Conservation (phyloP, 1,284 basidiomycete species). For the Calocybe gambosa region DNA sequence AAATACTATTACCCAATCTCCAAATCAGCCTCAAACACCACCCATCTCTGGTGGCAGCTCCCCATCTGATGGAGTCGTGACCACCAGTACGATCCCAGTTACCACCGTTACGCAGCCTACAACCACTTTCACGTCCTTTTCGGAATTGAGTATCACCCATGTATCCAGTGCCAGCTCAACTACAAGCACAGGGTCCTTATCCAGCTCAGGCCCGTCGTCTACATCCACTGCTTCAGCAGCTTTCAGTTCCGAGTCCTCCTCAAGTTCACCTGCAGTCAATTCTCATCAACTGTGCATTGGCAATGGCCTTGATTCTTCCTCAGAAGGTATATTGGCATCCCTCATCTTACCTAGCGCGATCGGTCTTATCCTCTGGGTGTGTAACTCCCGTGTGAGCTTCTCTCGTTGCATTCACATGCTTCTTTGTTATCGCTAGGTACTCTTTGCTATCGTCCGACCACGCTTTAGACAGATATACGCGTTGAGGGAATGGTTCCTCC, state of each 20-base stretch:
- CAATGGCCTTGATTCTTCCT: slow-evolving; percentile 54
- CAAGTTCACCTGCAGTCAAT: slow-evolving; percentile 17
- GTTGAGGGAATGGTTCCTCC: slow-evolving; percentile 69
- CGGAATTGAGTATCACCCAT: slow-evolving; percentile 29
- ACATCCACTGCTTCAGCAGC: slow-evolving; percentile 18
- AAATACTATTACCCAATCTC: slow-evolving; percentile 9
- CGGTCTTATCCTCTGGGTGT: slow-evolving; percentile 62
- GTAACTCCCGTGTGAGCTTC: slow-evolving; percentile 20
- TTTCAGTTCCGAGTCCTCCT: slow-evolving; percentile 17
- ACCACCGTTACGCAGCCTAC: slow-evolving; percentile 33
- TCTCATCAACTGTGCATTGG: slow-evolving; percentile 52
- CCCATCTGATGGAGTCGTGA: slow-evolving; percentile 5
- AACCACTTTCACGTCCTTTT: slow-evolving; percentile 40
- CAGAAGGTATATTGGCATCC: slow-evolving; percentile 56
- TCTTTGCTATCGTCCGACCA: slow-evolving; percentile 63
- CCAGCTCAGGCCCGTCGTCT: neutral
- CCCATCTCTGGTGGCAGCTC: slow-evolving; percentile 3
- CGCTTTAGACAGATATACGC: slow-evolving; percentile 65
- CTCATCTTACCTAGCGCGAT: slow-evolving; percentile 49
- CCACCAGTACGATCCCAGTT: slow-evolving; percentile 31
- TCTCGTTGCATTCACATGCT: slow-evolving; percentile 6
- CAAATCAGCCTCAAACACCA: slow-evolving; percentile 2
- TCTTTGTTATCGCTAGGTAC: slow-evolving; percentile 33
- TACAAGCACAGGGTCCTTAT: slow-evolving; percentile 9
- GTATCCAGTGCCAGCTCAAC: slow-evolving; percentile 11